Conservation (phyloP, 345 rosid species). For the Schrenkiella parvula region DNA sequence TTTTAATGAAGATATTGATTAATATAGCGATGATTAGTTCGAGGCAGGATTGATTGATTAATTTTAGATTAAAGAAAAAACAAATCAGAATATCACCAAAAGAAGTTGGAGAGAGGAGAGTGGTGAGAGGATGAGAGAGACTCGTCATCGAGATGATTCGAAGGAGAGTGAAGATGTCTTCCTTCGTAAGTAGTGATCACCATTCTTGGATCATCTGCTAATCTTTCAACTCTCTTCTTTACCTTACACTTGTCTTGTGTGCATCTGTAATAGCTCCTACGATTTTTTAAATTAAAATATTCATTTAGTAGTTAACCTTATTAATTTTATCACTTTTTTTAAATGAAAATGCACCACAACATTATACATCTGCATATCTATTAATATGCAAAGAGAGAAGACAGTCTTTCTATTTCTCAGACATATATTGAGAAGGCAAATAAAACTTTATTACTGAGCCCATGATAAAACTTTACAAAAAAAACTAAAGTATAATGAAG, state of each 20-base stretch:
- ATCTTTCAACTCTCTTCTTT: constrained; percentile 94
- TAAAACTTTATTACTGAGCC: constrained; percentile 10
- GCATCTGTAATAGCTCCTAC: constrained; percentile 96
- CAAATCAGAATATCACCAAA: constrained; percentile 44
- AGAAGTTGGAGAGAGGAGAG: constrained; percentile 60
- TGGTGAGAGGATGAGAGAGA: constrained; percentile 37
- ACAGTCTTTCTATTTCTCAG: not conserved
- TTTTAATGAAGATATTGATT: not conserved
- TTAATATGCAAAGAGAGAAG: not conserved
- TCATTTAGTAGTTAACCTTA: not conserved
- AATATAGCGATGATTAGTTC: constrained; percentile 5
- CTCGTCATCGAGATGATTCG: constrained; percentile 61
- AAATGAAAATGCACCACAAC: not conserved
- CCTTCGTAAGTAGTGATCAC: constrained; percentile 98
- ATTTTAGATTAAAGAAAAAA: not conserved
- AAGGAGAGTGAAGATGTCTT: constrained; percentile 84
- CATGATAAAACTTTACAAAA: constrained; percentile 30
- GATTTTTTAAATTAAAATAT: not conserved
- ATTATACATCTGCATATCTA: not conserved
- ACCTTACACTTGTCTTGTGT: constrained; percentile 91
- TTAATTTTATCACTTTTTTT: not conserved
- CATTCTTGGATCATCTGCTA: constrained; percentile 99
- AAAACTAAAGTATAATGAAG: constrained; percentile 6
- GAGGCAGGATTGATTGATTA: not conserved
- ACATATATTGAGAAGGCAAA: not conserved